Evolutionary conservation across 257 asterid species (phyloP), one percentile per base, ranked within the genome.

Genomic region (Solanum bulbocastanum): DNA sequence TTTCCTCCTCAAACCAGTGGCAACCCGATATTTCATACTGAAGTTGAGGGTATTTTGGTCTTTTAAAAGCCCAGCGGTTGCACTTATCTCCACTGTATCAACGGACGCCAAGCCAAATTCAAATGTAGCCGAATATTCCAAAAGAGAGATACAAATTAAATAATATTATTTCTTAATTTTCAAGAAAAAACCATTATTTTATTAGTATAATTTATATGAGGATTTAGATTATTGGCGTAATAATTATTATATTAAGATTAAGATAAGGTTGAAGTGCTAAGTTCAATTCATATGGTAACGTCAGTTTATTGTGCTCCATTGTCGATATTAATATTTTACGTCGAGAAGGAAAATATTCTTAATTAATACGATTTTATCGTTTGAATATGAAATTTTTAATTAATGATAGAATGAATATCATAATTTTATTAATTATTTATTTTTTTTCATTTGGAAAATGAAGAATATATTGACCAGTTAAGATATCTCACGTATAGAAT

Each of bases 41-140:
- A 88, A 62, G 5, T 18, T 40, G 79, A 87, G 90, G 90, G 87
- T 25, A 72, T 86, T 46, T 35, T 36, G 42, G 10, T 86, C 72
- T 32, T 72, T 71, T 22, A 10, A 66, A 6, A 68, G 13, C 73
- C 27, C 15, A 25, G 1, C 65, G 1, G 25, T 40, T 40, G 37
- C 62, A 23, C 52, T 83, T 65, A 27, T 83, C 73, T 71, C 4
- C n/a, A n/a, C 30, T 23, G 22, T 39, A 85, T 90, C 90, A 88
- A 86, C 87, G 90, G 90, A 91, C 88, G 52, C 62, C 62, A 91
- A 91, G 78, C 30, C 82, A 46, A 87, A 88, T 88, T 89, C 91
- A 88, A 85, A 86, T 78, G 68, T 82, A 42, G 86, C 88, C 88
- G 86, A 90, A 78, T 78, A n/a, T 49, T 88, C 71, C 27, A 75